A percentile compares a stretch with the other conserved stretches of the same genome.
These are phyloP conservation scores for Penicillium herquei DNA, from an alignment of 495 filamentous ascomycete genomes.

Conservation along the genomic window DNA sequence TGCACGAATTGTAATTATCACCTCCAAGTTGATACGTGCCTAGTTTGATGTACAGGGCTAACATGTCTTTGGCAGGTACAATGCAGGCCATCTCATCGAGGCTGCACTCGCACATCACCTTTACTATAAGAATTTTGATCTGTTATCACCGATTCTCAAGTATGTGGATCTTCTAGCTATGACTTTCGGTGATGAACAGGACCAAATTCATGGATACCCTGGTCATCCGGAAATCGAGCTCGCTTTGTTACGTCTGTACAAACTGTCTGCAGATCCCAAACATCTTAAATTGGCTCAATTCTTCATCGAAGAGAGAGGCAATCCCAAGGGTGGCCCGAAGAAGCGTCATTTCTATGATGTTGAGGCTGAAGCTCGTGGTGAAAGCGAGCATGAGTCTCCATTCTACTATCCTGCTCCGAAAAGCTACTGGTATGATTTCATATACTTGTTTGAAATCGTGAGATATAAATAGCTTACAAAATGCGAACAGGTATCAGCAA, in stretches of 20 bases:
- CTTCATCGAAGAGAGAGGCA: constrained; percentile 59
- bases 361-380: constrained; percentile 49
- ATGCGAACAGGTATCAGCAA: constrained; percentile 33
- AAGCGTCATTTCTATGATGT: constrained; percentile 51
- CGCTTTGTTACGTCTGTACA: constrained; percentile 53
- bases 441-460: no score
- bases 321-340: constrained; percentile 42
- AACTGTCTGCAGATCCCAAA: constrained; percentile 41
- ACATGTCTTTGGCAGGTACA: constrained; percentile 39
- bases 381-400: constrained; percentile 43
- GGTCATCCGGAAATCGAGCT: constrained; percentile 62
- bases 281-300: constrained; percentile 52
- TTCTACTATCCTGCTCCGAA: constrained; percentile 38
- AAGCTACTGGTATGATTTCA: constrained; percentile 40
- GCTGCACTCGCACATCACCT: constrained; percentile 53
- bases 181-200: constrained; percentile 47
- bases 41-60: background rate
- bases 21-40: background rate
- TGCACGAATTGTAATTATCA: constrained; percentile 56
- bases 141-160: constrained; percentile 51
- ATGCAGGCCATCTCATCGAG: constrained; percentile 61
- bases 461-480: background rate
- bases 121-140: constrained; percentile 47
- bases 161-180: constrained; percentile 52
- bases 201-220: constrained; percentile 57